Base-by-base conservation (phyloP, 2,329 filamentous ascomycete species). In the Phialophora chinensis region DNA sequence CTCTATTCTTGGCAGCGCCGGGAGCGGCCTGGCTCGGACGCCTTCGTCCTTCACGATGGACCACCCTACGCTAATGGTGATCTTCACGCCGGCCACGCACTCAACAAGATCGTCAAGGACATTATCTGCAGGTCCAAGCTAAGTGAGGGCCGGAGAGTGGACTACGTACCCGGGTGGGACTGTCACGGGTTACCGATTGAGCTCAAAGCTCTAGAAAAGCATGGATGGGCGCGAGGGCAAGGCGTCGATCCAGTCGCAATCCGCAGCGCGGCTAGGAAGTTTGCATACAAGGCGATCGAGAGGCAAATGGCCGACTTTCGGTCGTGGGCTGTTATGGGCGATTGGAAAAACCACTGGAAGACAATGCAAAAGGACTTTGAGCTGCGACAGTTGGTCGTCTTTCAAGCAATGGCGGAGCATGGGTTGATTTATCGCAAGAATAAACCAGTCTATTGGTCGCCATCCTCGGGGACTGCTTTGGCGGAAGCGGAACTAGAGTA, bases 101-200 rank as follows among this genome's bases (percentile, higher is more conserved):
- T 99, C 75, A 99, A 99, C 80, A 99, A 99, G 81, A 90, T 98
- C 72, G 84, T 97, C 66, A 99, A 99, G 82, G 95, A 99, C 79
- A 91, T 98, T 74, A 91, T 96, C 68, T 85, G 93, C 72, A 87
- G 95, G 49, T 88, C 90, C 68, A 88, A 97, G 80, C 82, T 98
- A 67, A 88, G 91, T 67, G 86, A 90, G 75, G 95, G 92, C 20
- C 89, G 86, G 72, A 85, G 87, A 69, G 89, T 98, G 38, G 84
- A 88, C 47, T 99, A 96, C 75, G 84, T 93, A 17, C 95, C 95
- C 1, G 94, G 95, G 54, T 99, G 95, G 95, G 96, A 99, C 77
- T 99, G 95, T 72, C 95, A 99, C 82, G 95, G 95, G 0, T 85
- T 99, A 57, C 95, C 95, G 0, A 99, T 99, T 75, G 95, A 99